These are phyloP conservation scores for Neurospora hispaniola DNA, from an alignment of 495 filamentous ascomycete genomes.

Conservation along the genomic window DNA sequence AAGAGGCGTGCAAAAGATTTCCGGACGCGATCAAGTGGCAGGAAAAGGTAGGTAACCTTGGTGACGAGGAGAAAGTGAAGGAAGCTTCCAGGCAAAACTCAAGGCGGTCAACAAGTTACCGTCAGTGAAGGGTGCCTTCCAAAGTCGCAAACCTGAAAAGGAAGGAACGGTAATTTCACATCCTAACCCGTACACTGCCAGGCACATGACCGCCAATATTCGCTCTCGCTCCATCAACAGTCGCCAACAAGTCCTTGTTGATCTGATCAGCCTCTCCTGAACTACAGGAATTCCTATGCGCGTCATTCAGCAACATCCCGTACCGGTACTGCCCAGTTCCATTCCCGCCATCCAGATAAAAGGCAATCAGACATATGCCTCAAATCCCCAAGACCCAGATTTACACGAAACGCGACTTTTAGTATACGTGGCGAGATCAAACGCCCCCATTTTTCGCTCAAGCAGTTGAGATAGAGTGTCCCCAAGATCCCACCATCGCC, in stretches of 20 bases:
- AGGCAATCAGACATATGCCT: no score
- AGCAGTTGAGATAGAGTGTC: no score
- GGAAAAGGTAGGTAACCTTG: neutral
- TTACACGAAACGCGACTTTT: neutral
- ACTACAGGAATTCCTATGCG: neutral
- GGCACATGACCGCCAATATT: no score
- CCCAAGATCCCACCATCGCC: no score
- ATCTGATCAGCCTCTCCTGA: neutral
- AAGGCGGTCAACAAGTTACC: neutral
- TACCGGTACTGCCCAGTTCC: neutral
- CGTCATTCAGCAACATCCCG: neutral
- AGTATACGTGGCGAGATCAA: neutral
- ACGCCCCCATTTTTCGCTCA: no score
- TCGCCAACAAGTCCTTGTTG: neutral
- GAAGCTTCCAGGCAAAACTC: neutral
- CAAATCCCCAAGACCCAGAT: neutral
- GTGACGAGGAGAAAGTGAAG: neutral
- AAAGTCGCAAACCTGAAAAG: neutral
- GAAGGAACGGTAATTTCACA: neutral
- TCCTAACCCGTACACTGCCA: no score
- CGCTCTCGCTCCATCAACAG: no score
- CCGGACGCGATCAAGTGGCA: neutral
- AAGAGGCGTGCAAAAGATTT: neutral
- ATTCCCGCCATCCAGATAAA: no score
- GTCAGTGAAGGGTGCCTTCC: neutral